These are phyloP conservation scores for Penicillium samsonianum DNA, from an alignment of 495 filamentous ascomycete species.

Conservation along the genomic window DNA sequence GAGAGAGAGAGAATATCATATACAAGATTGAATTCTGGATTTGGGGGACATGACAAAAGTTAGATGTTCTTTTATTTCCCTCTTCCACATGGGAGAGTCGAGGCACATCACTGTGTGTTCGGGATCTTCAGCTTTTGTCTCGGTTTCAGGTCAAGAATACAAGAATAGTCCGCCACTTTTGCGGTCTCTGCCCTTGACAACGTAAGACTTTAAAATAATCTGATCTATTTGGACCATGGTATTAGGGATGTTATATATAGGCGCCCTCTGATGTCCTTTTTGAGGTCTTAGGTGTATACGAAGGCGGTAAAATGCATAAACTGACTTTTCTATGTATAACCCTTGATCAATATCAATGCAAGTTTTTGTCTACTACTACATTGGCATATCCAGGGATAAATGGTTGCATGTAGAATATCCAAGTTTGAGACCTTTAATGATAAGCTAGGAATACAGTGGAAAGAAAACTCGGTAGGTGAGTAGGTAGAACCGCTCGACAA, in stretches of 20 bases:
- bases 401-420: not conserved
- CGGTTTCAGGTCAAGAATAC: not conserved
- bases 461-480: not conserved
- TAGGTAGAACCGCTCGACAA: not conserved
- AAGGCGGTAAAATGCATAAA: too few species aligned
- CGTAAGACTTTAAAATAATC: too few species aligned
- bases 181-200: too few species aligned
- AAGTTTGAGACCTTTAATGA: conserved; percentile 2
- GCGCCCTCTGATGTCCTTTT: too few species aligned
- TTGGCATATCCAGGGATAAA: not conserved
- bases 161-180: too few species aligned
- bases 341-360: not conserved
- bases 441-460: conserved; percentile 1
- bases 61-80: not conserved
- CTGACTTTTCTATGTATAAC: too few species aligned
- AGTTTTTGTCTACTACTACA: not conserved
- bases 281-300: too few species aligned
- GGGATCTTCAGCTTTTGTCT: not conserved
- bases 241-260: too few species aligned
- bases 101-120: not conserved
- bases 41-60: not conserved
- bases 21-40: not conserved
- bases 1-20: not conserved
- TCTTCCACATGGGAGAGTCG: conserved; percentile 9
- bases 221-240: too few species aligned